Base-by-base conservation (phyloP, 2,329 filamentous ascomycete species). In the Fusarium anguioides region DNA sequence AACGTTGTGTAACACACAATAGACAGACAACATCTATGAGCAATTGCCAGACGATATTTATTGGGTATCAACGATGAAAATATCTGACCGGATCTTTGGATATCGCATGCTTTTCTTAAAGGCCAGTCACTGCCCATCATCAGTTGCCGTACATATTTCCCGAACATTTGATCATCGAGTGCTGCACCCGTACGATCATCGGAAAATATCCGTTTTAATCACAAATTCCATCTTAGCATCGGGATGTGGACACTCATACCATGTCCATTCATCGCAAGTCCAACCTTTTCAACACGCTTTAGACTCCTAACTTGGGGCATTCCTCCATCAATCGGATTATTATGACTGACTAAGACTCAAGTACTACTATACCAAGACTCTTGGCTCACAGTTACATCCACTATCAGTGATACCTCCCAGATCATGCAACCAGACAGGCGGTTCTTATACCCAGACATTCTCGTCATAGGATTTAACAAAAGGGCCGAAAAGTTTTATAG, bases 381-480 rank as follows among this genome's bases (percentile, higher is more conserved):
- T 67, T 67, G 47, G 58, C 51, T 23, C 23, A 20, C 50, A 9
- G 45, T 17, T n/a, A 18, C 23, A 58, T 46, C 63, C 64, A 66
- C 63, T 24, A 24, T 7, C 8, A 23, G 14, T 59, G 33, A 26
- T 41, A 51, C 51, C 40, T 21, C 17, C 41, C 24, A 23, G 44
- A 42, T 26, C 37, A 47, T 47, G 37, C 15, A 35, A n/a, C 49
- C 33, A 40, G 26, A 36, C 39, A 31, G n/a, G 26, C 40, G 44
- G 29, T 29, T 33, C n/a, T 26, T 36, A n/a, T 53, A 15, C 35
- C 41, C 50, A 41, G 31, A 21, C 20, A 33, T 17, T 40, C 23
- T 60, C 40, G 64, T 66, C 64, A 68, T 67, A 64, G 52, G 58
- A 55, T 64, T 42, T 17, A 27, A 6, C 9, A 68, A 68, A 68